These are phyloP conservation scores for Agaricus sinodeliciosus DNA, from an alignment of 768 basidiomycete genomes.

Conservation along the genomic window DNA sequence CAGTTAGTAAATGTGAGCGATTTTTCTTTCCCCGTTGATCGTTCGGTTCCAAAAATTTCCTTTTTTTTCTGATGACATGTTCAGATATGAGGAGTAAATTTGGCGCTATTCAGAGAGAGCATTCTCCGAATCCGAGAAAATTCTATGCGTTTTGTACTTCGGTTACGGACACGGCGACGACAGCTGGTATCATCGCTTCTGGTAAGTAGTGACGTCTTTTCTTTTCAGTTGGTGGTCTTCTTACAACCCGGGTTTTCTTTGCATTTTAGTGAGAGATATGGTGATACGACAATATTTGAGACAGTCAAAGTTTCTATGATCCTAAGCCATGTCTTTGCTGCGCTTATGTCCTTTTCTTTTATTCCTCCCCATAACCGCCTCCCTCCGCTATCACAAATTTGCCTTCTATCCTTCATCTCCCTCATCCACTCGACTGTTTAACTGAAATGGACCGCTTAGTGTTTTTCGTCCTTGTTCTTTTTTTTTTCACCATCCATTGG, in stretches of 20 bases:
- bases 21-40: background rate
- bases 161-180: constrained; percentile 69
- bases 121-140: constrained; percentile 66
- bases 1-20: constrained; percentile 63
- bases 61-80: background rate
- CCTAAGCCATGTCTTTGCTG: background rate
- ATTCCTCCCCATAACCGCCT: too few relatives aligned
- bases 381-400: too few relatives aligned
- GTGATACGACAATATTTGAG: constrained; percentile 74
- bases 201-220: constrained; percentile 34
- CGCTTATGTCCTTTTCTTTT: background rate
- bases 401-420: too few relatives aligned
- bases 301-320: constrained; percentile 61
- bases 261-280: constrained; percentile 63
- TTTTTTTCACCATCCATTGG: too few relatives aligned
- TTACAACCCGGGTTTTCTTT: constrained; percentile 14
- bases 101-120: constrained; percentile 69
- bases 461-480: too few relatives aligned
- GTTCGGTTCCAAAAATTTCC: background rate
- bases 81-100: constrained; percentile 67
- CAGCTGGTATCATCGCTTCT: constrained; percentile 70
- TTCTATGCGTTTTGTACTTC: constrained; percentile 77
- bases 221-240: background rate
- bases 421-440: too few relatives aligned
- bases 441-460: too few relatives aligned